Evolutionary conservation across 768 basidiomycete species (phyloP).

Genomic region (Agaricus blazei): DNA sequence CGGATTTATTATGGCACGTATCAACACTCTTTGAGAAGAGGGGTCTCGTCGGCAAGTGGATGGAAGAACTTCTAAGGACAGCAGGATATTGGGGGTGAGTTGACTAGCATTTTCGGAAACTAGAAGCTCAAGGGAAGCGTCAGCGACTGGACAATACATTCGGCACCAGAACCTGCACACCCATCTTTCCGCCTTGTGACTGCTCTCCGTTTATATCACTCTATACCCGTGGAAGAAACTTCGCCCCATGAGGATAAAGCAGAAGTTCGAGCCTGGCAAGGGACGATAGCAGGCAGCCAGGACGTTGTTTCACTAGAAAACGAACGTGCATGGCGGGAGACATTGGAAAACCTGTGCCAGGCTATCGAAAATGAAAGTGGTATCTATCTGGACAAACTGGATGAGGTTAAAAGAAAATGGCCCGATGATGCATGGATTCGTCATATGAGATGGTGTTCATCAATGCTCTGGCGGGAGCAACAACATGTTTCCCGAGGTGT

Average conservation of each 20-base stretch:
- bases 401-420: conserved; percentile 5
- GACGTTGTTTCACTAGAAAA: conserved; percentile 42
- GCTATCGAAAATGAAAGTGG: conserved; percentile 10
- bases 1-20: conserved; percentile 55
- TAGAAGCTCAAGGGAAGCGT: not conserved
- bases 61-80: conserved; percentile 48
- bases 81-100: conserved; percentile 85
- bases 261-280: conserved; percentile 43
- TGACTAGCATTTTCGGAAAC: not conserved
- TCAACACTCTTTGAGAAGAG: conserved; percentile 43
- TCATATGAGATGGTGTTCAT: conserved; percentile 5
- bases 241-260: conserved; percentile 19
- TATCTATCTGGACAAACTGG: conserved; percentile 4
- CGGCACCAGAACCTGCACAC: conserved; percentile 51
- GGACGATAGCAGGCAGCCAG: conserved; percentile 43
- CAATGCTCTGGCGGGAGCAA: conserved; percentile 8
- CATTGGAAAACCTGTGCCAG: conserved; percentile 34
- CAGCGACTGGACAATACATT: conserved; percentile 81
- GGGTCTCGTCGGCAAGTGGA: conserved; percentile 33
- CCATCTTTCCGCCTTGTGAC: conserved; percentile 80
- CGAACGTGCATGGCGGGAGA: conserved; percentile 41
- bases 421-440: conserved; percentile 4
- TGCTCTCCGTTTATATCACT: conserved; percentile 61
- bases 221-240: conserved; percentile 27
- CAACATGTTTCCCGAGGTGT: conserved; percentile 4